Evolutionary conservation across 2,329 filamentous ascomycete species (phyloP), one percentile per base, ranked within the genome.

Genomic region (Sordariomycetes sp.): DNA sequence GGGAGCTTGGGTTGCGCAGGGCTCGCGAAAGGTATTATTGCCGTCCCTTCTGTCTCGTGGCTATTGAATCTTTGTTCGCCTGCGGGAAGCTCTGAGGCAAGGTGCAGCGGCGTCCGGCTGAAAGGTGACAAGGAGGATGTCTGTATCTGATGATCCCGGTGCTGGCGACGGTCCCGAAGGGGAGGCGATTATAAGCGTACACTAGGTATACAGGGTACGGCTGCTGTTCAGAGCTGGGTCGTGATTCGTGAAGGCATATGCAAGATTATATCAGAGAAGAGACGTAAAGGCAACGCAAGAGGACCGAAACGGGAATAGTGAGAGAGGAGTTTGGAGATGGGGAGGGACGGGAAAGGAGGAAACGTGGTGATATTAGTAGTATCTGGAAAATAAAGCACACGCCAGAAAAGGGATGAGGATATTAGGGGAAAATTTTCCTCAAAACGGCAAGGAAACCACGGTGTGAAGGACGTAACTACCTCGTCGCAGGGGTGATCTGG

Each of bases 281-380:
- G 15, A 22, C 24, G 42, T 45, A 51, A 51, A 51, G 35, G 48
- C 35, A 51, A 42, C 50, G 35, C 54, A 48, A 48, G 39, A 48
- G 51, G 48, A 53, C 52, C 39, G 54, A 57, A 53, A 24, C 42
- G 57, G 53, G 55, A 24, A 39, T 39, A 17, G 36, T 39, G n/a
- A 50, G 45, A 20, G 20, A 28, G 62, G 55, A 39, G 52, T 4
- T 32, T 3, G 52, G 60, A 58, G 59, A 58, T n/a, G n/a, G 56
- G 57, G 42, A 53, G 56, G 55, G 55, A 58, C 56, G 60, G 58
- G 58, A 57, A 60, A 59, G 60, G 58, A 57, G 57, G 64, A 62
- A 59, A 60, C 56, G 53, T 22, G 54, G 56, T 61, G 61, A 60
- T 61, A 65, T 65, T 65, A 65, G 62, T 63, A 65, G 54, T 57